A percentile compares a stretch with the other conserved stretches of the same genome.
phyloP scores from a whole-genome alignment of 2,329 filamentous ascomycete species.

The Cladophialophora carrionii region DNA sequence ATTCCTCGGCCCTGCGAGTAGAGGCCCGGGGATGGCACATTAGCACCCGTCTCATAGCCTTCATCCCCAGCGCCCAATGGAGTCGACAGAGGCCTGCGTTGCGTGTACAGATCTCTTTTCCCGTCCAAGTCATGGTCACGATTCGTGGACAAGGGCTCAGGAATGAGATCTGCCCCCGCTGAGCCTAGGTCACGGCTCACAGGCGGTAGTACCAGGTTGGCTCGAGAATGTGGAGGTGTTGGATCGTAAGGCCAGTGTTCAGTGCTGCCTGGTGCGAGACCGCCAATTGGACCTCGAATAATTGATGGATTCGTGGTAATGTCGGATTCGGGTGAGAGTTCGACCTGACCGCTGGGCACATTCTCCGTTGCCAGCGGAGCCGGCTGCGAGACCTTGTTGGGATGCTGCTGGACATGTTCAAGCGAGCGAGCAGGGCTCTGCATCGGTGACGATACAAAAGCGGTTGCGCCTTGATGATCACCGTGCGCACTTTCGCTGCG shows the following conservation, averaged over 20 bases:
- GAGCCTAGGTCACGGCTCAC: constrained; percentile 50
- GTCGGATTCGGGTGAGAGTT: constrained; percentile 56
- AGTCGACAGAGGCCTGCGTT: constrained; percentile 51
- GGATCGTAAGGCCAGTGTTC: constrained; percentile 61
- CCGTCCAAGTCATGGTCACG: constrained; percentile 47
- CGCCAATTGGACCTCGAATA: constrained; percentile 72
- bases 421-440: constrained; percentile 52
- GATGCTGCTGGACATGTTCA: constrained; percentile 20
- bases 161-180: constrained; percentile 46
- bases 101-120: constrained; percentile 43
- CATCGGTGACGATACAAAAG: constrained; percentile 53
- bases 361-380: constrained; percentile 14
- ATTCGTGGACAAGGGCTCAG: constrained; percentile 38
- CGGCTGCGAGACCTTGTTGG: constrained; percentile 30
- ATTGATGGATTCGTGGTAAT: constrained; percentile 83
- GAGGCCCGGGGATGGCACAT: constrained; percentile 34
- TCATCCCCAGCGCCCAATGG: constrained; percentile 74
- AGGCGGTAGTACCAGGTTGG: constrained; percentile 43
- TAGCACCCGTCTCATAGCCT: constrained; percentile 81
- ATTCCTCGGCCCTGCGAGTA: constrained; percentile 24
- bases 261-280: constrained; percentile 52
- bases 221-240: constrained; percentile 53
- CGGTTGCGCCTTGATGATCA: constrained; percentile 45
- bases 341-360: constrained; percentile 23
- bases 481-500: constrained; percentile 44